A percentile compares a stretch with the other conserved stretches of the same genome.
Conservation (phyloP, 192 early-diverging fungal species). For the Podila epigama region DNA sequence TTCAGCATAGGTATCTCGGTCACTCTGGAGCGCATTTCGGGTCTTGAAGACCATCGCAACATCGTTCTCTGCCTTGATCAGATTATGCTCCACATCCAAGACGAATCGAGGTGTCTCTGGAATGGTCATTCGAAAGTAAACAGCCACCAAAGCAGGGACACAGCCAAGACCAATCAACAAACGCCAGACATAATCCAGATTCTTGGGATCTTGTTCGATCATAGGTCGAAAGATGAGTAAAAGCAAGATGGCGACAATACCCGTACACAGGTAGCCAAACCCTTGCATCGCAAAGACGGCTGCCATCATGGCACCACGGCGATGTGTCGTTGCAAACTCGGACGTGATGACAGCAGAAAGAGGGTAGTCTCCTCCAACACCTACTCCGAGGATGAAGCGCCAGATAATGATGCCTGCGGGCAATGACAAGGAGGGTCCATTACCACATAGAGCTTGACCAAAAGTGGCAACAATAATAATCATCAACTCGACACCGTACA, state of each 20-base stretch:
- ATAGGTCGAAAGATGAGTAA: slow-evolving; percentile 65
- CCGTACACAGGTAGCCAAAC: slow-evolving; percentile 78
- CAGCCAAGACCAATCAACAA: slow-evolving; percentile 78
- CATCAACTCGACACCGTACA: slow-evolving; percentile 91
- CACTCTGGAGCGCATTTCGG: slow-evolving; percentile 26
- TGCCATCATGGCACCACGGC: slow-evolving; percentile 83
- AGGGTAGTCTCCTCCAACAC: slow-evolving; percentile 86
- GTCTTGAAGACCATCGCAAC: slow-evolving; percentile 29
- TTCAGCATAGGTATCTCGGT: slow-evolving; percentile 10
- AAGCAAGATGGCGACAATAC: slow-evolving; percentile 70
- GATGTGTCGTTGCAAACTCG: slow-evolving; percentile 80
- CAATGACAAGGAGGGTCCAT: slow-evolving; percentile 71
- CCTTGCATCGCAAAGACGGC: slow-evolving; percentile 91
- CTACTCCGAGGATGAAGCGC: slow-evolving; percentile 91
- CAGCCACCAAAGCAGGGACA: slow-evolving; percentile 78
- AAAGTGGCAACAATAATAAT: slow-evolving; percentile 92
- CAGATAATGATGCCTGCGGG: slow-evolving; percentile 77
- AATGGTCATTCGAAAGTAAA: slow-evolving; percentile 88
- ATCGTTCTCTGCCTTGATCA: slow-evolving; percentile 35
- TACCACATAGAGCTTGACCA: slow-evolving; percentile 77
- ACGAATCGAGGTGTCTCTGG: slow-evolving; percentile 89
- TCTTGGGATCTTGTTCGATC: slow-evolving; percentile 62
- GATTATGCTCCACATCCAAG: slow-evolving; percentile 51
- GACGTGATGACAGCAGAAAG: slow-evolving; percentile 84
- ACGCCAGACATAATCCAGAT: slow-evolving; percentile 89